Evolutionary conservation across 2,329 filamentous ascomycete species (phyloP), one percentile per base, ranked within the genome.

Genomic region (Trichoderma endophyticum): DNA sequence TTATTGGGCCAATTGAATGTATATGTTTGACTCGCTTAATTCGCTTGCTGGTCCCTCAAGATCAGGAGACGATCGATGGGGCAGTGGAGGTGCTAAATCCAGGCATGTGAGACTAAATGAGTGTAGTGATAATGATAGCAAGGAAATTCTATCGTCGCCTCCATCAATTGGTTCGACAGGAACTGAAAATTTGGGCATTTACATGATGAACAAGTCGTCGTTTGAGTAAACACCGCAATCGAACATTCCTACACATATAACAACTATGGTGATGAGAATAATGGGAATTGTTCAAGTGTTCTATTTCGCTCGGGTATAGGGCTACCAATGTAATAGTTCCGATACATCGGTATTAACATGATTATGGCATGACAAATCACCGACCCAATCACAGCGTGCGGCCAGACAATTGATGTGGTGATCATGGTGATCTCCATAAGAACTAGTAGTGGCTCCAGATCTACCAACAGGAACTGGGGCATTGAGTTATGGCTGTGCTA

Each of bases 341-440:
- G 48, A 14, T 2, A 11, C 18, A 48, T 21, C 32, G 34, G 34
- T 3, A 61, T 6, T 28, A 26, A 15, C 9, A 8, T 43, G n/a
- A 57, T 39, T 26, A 34, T 14, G 4, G 4, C 32, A 36, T 61
- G 59, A 61, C 59, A 61, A 61, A 61, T 61, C 59, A 61, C 15
- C 24, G 12, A 30, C 15, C 34, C 21, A 43, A 26, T 15, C 60
- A 63, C 11, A 43, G 24, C 15, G 9, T 28, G 24, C 21, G 6
- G 54, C 54, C 4, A 6, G 21, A 9, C 54, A 24, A 24, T 54
- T 24, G 48, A 54, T 57, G 14, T 28, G 54, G 7, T 30, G 21
- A 63, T 28, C 24, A 3, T 2, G 54, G 2, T n/a, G 21, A 63
- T 28, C 24, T 2, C 24, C 11, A 26, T 63, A 63, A 63, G 60